Conservation (phyloP, 2,329 filamentous ascomycete genomes). For the Trichoderma koningiopsis region DNA sequence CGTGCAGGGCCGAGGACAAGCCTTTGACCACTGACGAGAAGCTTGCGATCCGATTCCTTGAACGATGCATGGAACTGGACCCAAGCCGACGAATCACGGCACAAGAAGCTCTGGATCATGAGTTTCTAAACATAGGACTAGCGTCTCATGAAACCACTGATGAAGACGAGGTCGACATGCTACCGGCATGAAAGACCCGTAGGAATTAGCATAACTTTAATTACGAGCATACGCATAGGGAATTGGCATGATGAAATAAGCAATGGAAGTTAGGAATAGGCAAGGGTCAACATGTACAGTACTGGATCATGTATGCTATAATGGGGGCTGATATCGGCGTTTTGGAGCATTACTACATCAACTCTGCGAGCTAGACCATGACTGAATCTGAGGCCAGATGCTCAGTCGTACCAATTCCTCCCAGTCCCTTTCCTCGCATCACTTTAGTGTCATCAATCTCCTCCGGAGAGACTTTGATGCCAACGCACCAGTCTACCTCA, state of each 20-base stretch:
- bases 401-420: constrained; percentile 9
- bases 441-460: not conserved
- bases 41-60: constrained; percentile 71
- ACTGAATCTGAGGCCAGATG: constrained; percentile 5
- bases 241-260: constrained; percentile 3
- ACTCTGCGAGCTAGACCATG: constrained; percentile 17
- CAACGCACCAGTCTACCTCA: constrained; percentile 1
- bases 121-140: constrained; percentile 57
- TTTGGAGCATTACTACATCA: constrained; percentile 25
- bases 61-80: constrained; percentile 74
- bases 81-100: constrained; percentile 74
- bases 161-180: constrained; percentile 59
- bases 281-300: constrained; percentile 13
- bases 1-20: constrained; percentile 66
- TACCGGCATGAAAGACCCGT: constrained; percentile 36
- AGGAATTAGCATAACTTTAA: constrained; percentile 11
- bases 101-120: constrained; percentile 70
- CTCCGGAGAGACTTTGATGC: not conserved
- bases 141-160: constrained; percentile 41
- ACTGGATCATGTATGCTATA: constrained; percentile 16
- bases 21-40: constrained; percentile 67
- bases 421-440: not conserved
- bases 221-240: constrained; percentile 11
- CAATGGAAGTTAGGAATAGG: not conserved
- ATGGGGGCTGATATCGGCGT: constrained; percentile 15